Conservation (phyloP, 306 rosid genomes). For the Quercus glauca region DNA sequence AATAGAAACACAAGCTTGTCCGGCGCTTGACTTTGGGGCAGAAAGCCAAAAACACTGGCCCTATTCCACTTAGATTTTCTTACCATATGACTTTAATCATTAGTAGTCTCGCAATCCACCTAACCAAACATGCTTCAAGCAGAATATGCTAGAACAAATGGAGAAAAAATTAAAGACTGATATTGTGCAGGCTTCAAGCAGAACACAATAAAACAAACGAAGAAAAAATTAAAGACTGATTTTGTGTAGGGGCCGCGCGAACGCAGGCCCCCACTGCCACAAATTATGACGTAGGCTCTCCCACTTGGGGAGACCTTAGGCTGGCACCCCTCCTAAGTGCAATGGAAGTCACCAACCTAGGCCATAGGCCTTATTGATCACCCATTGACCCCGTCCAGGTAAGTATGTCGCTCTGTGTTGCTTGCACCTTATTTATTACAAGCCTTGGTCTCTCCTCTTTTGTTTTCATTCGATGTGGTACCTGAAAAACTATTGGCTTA, state of each 20-base stretch:
- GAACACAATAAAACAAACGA: no score
- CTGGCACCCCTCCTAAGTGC: constrained; percentile 55
- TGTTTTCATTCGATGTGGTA: constrained; percentile 1
- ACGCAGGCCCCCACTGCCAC: constrained; percentile 70
- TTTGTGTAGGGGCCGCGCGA: constrained; percentile 58
- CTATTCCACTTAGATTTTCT: accelerated
- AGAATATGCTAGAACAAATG: accelerated
- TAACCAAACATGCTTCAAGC: no score
- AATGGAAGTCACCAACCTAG: constrained; percentile 49
- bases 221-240: accelerated
- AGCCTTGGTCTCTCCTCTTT: accelerated
- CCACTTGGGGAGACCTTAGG: constrained; percentile 57
- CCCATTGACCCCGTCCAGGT: constrained; percentile 68
- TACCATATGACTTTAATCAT: no score
- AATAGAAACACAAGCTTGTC: no score
- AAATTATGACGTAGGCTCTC: constrained; percentile 72
- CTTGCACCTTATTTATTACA: neutral
- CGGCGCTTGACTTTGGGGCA: no score
- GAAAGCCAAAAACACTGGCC: no score
- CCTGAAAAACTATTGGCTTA: no score
- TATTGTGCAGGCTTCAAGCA: constrained; percentile 16
- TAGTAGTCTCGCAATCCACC: no score
- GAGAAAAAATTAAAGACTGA: accelerated
- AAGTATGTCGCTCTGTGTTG: accelerated
- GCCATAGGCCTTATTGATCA: constrained; percentile 49